Percentiles rank a stretch among this genome's conserved stretches.
Conservation (phyloP, 2,329 filamentous ascomycete species). For the Talaromyces albobiverticillius region DNA sequence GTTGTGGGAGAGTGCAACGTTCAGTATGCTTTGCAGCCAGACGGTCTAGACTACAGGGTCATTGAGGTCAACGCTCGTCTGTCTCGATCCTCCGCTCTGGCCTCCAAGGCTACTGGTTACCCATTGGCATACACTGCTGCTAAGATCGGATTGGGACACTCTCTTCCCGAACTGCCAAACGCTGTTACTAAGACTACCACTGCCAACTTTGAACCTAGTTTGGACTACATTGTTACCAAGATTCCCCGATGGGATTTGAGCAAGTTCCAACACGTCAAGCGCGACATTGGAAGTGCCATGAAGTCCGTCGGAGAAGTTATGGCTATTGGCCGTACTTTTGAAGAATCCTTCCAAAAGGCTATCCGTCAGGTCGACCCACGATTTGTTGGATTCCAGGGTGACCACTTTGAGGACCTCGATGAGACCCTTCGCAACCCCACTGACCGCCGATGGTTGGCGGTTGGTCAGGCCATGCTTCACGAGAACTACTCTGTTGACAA, state of each 20-base stretch:
- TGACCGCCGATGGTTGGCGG: slow-evolving; percentile 93
- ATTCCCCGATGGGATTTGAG: slow-evolving; percentile 97
- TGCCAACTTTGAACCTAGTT: slow-evolving; percentile 94
- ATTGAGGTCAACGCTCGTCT: slow-evolving; percentile 99
- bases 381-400: slow-evolving; percentile 91
- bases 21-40: slow-evolving; percentile 93
- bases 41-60: slow-evolving; percentile 95
- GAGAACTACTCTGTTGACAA: slow-evolving; percentile 91
- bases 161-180: slow-evolving; percentile 90
- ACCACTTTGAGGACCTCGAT: slow-evolving; percentile 90
- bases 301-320: slow-evolving; percentile 99
- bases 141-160: slow-evolving; percentile 96
- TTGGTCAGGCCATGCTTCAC: slow-evolving; percentile 96
- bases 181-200: slow-evolving; percentile 98
- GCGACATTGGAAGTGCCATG: slow-evolving; percentile 96
- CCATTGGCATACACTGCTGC: slow-evolving; percentile 95
- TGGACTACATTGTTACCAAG: slow-evolving; percentile 98
- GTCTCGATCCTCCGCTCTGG: slow-evolving; percentile 92
- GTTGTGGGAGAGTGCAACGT: slow-evolving; percentile 99
- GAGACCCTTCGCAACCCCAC: slow-evolving; percentile 87
- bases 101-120: slow-evolving; percentile 97
- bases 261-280: slow-evolving; percentile 99
- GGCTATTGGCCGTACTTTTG: slow-evolving; percentile 97
- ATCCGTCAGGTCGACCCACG: slow-evolving; percentile 93
- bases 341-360: slow-evolving; percentile 98